Evolutionary conservation across 208 protist genomes (phyloP).

Genomic region (Trypanosoma cruzi): DNA sequence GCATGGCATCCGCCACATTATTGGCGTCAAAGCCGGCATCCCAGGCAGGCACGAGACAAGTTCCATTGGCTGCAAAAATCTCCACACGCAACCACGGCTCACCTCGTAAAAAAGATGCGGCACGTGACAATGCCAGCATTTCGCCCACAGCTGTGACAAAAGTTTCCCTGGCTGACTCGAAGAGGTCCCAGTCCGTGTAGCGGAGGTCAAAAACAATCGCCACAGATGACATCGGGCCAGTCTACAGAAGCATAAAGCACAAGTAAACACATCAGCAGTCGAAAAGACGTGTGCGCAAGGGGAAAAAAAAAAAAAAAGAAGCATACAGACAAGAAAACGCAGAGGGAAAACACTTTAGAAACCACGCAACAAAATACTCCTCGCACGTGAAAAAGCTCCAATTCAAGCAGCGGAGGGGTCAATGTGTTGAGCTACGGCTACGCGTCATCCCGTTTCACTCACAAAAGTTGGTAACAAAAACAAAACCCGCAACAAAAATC

Average conservation of each 20-base stretch:
- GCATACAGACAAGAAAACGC: neutral
- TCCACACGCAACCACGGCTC: slow-evolving; percentile 1
- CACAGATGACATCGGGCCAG: slow-evolving; percentile 8
- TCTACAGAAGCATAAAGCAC: neutral
- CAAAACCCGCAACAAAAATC: slow-evolving; percentile 12
- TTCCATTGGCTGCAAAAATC: slow-evolving; percentile 18
- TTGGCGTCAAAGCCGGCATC: neutral
- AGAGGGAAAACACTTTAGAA: neutral
- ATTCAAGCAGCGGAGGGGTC: no score
- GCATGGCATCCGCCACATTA: slow-evolving; percentile 5
- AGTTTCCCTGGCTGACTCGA: slow-evolving; percentile 9
- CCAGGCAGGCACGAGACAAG: slow-evolving; percentile 9
- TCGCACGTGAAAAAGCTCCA: neutral
- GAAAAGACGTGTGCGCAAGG: neutral
- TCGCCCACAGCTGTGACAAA: slow-evolving; percentile 23
- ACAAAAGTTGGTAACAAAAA: slow-evolving; percentile 6
- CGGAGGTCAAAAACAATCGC: slow-evolving; percentile 30
- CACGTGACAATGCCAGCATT: slow-evolving; percentile 17
- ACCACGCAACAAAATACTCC: neutral
- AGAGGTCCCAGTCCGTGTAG: slow-evolving; percentile 32
- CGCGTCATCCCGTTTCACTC: no score
- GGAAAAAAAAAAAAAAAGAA: no score
- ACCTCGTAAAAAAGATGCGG: neutral
- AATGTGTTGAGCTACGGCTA: no score
- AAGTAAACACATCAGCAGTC: neutral